Evolutionary conservation across 2,329 filamentous ascomycete genomes (phyloP).

Genomic region (Neopestalotiopsis clavispora): DNA sequence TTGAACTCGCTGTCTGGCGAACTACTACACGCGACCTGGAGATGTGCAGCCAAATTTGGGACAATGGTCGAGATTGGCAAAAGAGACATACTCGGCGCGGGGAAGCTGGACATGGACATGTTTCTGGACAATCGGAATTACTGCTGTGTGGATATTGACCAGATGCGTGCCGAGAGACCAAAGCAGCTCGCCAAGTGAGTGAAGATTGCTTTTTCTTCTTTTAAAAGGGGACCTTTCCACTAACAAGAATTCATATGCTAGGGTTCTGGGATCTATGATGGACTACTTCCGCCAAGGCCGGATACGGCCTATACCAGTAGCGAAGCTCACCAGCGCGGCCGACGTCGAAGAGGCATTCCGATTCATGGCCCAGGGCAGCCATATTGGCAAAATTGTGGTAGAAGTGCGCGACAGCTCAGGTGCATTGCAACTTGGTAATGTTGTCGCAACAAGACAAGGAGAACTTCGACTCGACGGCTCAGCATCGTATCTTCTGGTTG

Average conservation of each 20-base stretch:
- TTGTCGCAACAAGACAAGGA: background rate
- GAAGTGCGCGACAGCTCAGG: slow-evolving; percentile 21
- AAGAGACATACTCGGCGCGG: slow-evolving; percentile 44
- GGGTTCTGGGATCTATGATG: slow-evolving; percentile 6
- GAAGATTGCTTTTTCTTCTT: background rate
- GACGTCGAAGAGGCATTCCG: slow-evolving; percentile 40
- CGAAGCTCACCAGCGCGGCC: slow-evolving; percentile 17
- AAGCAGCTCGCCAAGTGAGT: background rate
- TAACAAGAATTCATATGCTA: background rate
- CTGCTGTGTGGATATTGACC: slow-evolving; percentile 39
- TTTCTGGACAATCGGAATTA: slow-evolving; percentile 45
- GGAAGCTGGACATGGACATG: slow-evolving; percentile 47
- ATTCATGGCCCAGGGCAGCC: slow-evolving; percentile 43
- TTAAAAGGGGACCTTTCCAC: background rate
- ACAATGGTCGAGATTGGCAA: slow-evolving; percentile 53
- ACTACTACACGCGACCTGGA: slow-evolving; percentile 45
- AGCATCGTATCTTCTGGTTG: slow-evolving; percentile 26
- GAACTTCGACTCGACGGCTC: background rate
- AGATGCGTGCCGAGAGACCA: slow-evolving; percentile 21
- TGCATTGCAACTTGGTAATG: background rate
- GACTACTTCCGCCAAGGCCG: slow-evolving; percentile 21
- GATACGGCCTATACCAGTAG: slow-evolving; percentile 20
- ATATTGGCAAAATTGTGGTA: slow-evolving; percentile 47
- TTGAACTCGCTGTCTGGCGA: slow-evolving; percentile 47
- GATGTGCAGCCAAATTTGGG: slow-evolving; percentile 49